Base-by-base conservation (phyloP, 768 basidiomycete genomes). In the Tephrocybe sp. region DNA sequence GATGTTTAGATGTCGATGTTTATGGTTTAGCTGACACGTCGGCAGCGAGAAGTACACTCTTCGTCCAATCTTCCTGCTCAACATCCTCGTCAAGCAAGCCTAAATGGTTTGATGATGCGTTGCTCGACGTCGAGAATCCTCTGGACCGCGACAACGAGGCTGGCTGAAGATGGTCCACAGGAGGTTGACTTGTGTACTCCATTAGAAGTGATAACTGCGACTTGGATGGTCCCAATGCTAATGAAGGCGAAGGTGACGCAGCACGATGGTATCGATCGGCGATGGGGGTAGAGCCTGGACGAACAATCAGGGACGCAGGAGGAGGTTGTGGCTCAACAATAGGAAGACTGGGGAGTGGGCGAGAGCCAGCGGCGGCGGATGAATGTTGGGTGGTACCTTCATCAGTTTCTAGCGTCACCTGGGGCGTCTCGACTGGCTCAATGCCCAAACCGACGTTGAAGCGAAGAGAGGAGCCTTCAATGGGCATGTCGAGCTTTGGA, bases 41-140 rank as follows among this genome's bases (percentile, higher is more conserved):
- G 49, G 84, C 86, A n/a, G 84, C 86, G 65, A 82, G 64, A 50
- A 91, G 63, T 42, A 91, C 88, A 56, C 83, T 86, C 59, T 75
- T 71, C 39, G 84, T 84, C 88, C 89, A 91, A 60, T 88, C 80
- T 42, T 80, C 84, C 50, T 72, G 66, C 31, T 69, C 68, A 7
- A 46, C 39, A 19, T 77, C 76, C 51, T 78, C 71, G 45, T 72
- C 69, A 31, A 75, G 61, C 40, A 79, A 58, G 16, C 75, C 76
- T 31, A 80, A 63, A 56, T 75, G 77, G 50, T 76, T 76, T 22
- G 77, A 75, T 30, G 71, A 72, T 24, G 69, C 59, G 30, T 63
- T 64, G 33, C 73, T 71, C 19, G 56, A 55, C 1, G 63, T 55
- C 22, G 69, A 71, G 6, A 57, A 44, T 42, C 58, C 54, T 38